phyloP scores from a whole-genome alignment of 2,329 filamentous ascomycete species.

The Aschersonia sp. region DNA sequence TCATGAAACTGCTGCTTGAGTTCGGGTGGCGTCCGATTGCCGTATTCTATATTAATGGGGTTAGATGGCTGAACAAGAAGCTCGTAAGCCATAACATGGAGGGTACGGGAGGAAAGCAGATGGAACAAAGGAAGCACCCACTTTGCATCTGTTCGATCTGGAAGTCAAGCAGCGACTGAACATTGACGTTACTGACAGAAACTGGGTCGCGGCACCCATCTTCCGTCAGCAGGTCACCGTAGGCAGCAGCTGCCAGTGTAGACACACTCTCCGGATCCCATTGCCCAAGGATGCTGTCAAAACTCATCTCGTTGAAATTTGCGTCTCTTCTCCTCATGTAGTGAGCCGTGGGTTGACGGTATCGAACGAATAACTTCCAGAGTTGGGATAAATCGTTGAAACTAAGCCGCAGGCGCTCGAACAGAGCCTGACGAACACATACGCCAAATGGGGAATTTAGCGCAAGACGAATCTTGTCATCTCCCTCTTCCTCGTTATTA shows the following conservation, averaged over 20 bases:
- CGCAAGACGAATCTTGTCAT: constrained; percentile 44
- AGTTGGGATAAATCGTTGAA: constrained; percentile 68
- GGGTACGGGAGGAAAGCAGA: neutral
- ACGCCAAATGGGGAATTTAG: constrained; percentile 66
- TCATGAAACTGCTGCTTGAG: constrained; percentile 58
- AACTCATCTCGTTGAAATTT: constrained; percentile 39
- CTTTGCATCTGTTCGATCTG: constrained; percentile 82
- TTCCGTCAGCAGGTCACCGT: constrained; percentile 36
- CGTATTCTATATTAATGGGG: constrained; percentile 39
- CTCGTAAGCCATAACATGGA: neutral
- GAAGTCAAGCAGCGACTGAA: constrained; percentile 71
- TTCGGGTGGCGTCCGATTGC: constrained; percentile 61
- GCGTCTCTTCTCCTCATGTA: constrained; percentile 51
- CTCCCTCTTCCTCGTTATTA: constrained; percentile 25
- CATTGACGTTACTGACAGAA: constrained; percentile 59
- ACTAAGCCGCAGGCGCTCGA: constrained; percentile 68
- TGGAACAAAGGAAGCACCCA: constrained; percentile 18
- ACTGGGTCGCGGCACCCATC: constrained; percentile 21
- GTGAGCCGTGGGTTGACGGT: constrained; percentile 59
- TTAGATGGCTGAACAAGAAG: neutral
- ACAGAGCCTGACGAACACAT: constrained; percentile 60
- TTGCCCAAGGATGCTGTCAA: constrained; percentile 45
- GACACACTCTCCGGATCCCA: constrained; percentile 29
- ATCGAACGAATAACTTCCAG: constrained; percentile 73
- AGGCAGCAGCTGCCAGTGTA: constrained; percentile 30